Base-by-base conservation (phyloP, 371 early-diverging fungal species). In the Sporodiniella umbellata region DNA sequence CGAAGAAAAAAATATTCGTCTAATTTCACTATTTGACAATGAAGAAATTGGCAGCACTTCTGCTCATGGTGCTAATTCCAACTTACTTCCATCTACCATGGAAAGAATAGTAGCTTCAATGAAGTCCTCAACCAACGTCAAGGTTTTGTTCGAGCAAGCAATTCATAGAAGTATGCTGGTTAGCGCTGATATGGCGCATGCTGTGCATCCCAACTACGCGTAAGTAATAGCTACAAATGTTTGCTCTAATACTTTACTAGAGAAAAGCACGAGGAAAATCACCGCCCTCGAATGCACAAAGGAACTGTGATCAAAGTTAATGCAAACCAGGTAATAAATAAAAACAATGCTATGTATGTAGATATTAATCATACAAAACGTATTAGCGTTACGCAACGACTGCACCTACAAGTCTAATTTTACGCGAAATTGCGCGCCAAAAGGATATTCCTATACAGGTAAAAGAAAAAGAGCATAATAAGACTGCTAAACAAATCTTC, bases 261-360 rank as follows among this genome's bases (percentile, higher is more conserved):
- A 14, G 89, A 90, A 28, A 86, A 84, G 73, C 88, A 94, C 56
- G 96, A 94, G 62, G 88, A 83, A 22, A 84, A 92, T 58, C 96
- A 96, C 67, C 83, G 88, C 4, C 95, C 96, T 11, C 64, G 74
- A 39, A 87, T 98, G 82, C 91, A 95, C 70, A 77, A 86, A 58
- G 98, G 98, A 22, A 84, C 94, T n/a, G 95, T 94, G 21, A 87
- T 96, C 63, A 96, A 96, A 75, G 59, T 86, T 55, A 95, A 96
- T 58, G 93, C 96, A 30, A 95, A 94, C 72, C 95, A 94, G 76
- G 80, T 75, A 70, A 35, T 35, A 7, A 28, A 35, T 11, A 14
- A 35, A 35, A 1, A 35, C 15, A 5, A 35, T 6, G 3, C 14
- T 35, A n/a, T 14, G 5, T 11, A 14, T 35, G 14, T 4, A 35